A percentile compares a stretch with the other conserved stretches of the same genome.
These are phyloP conservation scores for Tagetes patula DNA, from an alignment of 129 eudicot genomes.

Conservation along the genomic window DNA sequence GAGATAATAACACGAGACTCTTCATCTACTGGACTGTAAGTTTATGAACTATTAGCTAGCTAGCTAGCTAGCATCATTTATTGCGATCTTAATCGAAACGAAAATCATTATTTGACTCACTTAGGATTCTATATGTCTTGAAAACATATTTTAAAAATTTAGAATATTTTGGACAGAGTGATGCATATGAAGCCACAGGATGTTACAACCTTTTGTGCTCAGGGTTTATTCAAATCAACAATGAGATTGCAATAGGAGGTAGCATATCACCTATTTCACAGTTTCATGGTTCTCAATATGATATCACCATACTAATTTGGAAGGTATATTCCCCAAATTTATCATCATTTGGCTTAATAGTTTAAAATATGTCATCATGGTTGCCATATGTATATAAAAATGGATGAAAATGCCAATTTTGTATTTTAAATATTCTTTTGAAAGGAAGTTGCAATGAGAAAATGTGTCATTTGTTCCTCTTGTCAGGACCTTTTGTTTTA, in stretches of 20 bases:
- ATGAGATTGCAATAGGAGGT: slow-evolving; percentile 80
- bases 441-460: slow-evolving; percentile 31
- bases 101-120: too few species aligned
- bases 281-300: slow-evolving; percentile 64
- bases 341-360: slow-evolving; percentile 9
- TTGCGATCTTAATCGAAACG: too few species aligned
- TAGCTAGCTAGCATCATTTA: too few species aligned
- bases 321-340: slow-evolving; percentile 47
- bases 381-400: not conserved
- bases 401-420: not conserved
- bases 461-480: slow-evolving; percentile 36
- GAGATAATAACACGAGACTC: slow-evolving; percentile 88
- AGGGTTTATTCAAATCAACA: slow-evolving; percentile 74
- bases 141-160: not conserved
- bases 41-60: not conserved
- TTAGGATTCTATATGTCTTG: slow-evolving; percentile 12
- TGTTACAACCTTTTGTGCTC: slow-evolving; percentile 91
- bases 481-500: slow-evolving; percentile 25
- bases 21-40: slow-evolving; percentile 98
- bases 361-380: not conserved
- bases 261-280: slow-evolving; percentile 66
- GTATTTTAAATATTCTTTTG: not conserved
- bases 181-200: slow-evolving; percentile 95
- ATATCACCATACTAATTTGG: slow-evolving; percentile 79
- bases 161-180: slow-evolving; percentile 60